A percentile compares a stretch with the other conserved stretches of the same genome.
Conservation (phyloP, 768 basidiomycete genomes). For the Lactarius trivialis region DNA sequence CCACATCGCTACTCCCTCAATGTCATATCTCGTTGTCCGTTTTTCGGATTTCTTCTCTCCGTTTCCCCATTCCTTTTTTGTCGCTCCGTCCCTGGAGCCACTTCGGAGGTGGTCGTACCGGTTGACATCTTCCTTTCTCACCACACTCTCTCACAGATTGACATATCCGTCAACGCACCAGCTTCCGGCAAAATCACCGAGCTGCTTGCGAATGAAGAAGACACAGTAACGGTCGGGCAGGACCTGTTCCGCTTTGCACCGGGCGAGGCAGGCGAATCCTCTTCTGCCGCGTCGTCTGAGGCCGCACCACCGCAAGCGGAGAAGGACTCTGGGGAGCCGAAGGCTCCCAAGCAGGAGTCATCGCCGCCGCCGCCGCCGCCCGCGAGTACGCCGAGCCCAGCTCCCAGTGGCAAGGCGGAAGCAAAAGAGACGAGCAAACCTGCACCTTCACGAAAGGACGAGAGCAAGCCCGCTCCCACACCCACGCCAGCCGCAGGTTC, state of each 20-base stretch:
- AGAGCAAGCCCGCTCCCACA: constrained; percentile 26
- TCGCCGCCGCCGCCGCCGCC: constrained; percentile 39
- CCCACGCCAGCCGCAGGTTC: constrained; percentile 39
- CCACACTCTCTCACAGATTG: constrained; percentile 55
- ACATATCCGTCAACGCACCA: constrained; percentile 94
- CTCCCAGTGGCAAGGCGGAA: constrained; percentile 34
- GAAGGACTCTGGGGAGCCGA: constrained; percentile 32
- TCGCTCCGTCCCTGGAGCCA: background rate
- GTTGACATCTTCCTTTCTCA: background rate
- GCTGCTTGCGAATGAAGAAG: constrained; percentile 83
- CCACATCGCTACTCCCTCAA: background rate
- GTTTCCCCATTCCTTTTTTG: background rate
- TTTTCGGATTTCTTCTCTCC: no score
- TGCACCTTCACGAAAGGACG: constrained; percentile 22
- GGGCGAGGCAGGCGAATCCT: constrained; percentile 36
- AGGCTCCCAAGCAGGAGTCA: constrained; percentile 38
- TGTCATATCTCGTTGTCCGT: no score
- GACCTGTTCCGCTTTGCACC: constrained; percentile 89
- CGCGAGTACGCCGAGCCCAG: constrained; percentile 26
- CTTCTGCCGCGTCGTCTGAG: constrained; percentile 21
- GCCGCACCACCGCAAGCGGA: constrained; percentile 31
- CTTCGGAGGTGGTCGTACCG: background rate
- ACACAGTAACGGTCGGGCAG: constrained; percentile 91
- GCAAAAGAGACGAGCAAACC: constrained; percentile 32
- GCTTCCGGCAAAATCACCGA: constrained; percentile 82